These are phyloP conservation scores for Euclidium syriacum DNA, from an alignment of 345 rosid genomes.

Conservation along the genomic window DNA sequence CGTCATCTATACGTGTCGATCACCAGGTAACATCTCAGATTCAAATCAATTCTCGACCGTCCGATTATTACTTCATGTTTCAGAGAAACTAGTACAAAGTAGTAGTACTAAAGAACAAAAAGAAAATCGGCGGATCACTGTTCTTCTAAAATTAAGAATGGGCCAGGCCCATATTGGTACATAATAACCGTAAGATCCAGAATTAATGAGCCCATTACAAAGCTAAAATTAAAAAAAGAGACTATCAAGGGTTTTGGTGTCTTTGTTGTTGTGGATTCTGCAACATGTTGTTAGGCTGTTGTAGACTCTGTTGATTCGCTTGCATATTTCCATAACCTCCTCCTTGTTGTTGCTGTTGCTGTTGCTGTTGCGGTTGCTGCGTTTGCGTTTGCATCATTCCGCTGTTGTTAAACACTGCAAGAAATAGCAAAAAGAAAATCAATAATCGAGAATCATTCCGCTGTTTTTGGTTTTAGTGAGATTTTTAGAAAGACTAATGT, in stretches of 20 bases:
- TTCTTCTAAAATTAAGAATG: not conserved
- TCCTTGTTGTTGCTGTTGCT: slow-evolving; percentile 58
- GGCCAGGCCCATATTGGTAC: not conserved
- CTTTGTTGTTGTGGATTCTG: slow-evolving; percentile 70
- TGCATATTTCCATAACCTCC: slow-evolving; percentile 61
- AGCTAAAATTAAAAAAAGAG: not conserved
- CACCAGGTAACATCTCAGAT: not conserved
- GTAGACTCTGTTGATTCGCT: slow-evolving; percentile 61
- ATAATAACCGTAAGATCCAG: not conserved
- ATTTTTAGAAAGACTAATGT: not conserved
- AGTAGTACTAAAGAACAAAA: not conserved
- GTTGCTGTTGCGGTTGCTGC: slow-evolving; percentile 62
- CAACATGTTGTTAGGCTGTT: slow-evolving; percentile 73
- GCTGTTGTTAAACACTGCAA: slow-evolving; percentile 77
- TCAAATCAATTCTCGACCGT: not conserved
- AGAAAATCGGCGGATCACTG: not conserved
- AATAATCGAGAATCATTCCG: too few species aligned
- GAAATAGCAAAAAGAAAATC: too few species aligned
- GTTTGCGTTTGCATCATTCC: slow-evolving; percentile 61
- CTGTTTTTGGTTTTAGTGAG: not conserved
- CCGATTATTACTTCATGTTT: not conserved
- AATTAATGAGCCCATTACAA: not conserved
- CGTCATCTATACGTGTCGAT: slow-evolving; percentile 6
- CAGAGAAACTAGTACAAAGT: not conserved
- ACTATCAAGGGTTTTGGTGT: slow-evolving; percentile 70